Evolutionary conservation across 306 rosid species (phyloP).

Genomic region (Benincasa hispida): DNA sequence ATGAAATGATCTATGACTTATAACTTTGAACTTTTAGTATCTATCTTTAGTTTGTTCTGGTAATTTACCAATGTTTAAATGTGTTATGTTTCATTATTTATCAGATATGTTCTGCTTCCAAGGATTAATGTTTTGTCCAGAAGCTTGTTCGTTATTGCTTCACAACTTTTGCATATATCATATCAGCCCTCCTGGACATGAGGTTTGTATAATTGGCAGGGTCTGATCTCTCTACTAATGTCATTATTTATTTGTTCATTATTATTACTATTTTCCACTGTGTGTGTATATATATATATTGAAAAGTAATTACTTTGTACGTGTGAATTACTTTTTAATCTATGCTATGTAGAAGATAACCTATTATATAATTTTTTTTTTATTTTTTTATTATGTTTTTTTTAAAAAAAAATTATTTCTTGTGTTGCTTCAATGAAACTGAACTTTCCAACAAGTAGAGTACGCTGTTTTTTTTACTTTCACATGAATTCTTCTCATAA

Average conservation of each 20-base stretch:
- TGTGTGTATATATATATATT: not conserved
- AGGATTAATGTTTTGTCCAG: conserved; percentile 86
- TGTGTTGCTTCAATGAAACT: not conserved
- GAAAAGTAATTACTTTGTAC: not conserved
- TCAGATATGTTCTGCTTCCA: conserved; percentile 96
- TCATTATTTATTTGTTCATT: not conserved
- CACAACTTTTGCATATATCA: conserved; percentile 98
- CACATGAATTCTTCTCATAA: conserved; percentile 2
- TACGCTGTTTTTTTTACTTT: not conserved
- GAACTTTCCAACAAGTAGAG: not conserved
- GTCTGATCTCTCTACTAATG: not conserved
- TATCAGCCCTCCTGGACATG: conserved; percentile 97
- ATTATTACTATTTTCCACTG: not conserved
- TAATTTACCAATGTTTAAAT: not conserved
- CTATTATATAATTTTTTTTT: not conserved
- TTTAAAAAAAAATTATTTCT: too few relatives aligned
- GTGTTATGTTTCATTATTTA: not conserved
- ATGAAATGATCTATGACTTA: not conserved
- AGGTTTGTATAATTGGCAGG: conserved; percentile 54
- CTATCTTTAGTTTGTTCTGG: not conserved
- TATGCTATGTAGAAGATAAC: not conserved
- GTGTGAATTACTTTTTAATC: not conserved
- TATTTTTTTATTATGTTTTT: too few relatives aligned
- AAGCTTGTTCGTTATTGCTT: conserved; percentile 75
- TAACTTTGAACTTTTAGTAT: not conserved